Base-by-base conservation (phyloP, 805 yeast genomes). In the Saccharomycopsis babjevae region DNA sequence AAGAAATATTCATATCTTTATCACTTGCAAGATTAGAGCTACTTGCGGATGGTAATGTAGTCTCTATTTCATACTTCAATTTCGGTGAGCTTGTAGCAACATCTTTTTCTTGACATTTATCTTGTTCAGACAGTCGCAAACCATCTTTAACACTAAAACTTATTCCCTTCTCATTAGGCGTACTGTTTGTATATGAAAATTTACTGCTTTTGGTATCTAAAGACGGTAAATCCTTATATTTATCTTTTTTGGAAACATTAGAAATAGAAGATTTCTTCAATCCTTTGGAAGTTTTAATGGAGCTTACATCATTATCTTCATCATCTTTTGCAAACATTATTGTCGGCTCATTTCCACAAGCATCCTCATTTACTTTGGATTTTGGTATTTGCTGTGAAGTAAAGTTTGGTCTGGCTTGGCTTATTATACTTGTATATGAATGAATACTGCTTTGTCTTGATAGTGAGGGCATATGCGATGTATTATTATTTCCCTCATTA, bases 311-410 rank as follows among this genome's bases (percentile, higher is more conserved):
- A n/a, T 15, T 59, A 50, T 38, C 54, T 7, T 54, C 62, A n/a
- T 62, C 57, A 40, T 71, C 73, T 34, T 67, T 76, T 0, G 84
- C 79, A 64, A 87, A 79, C 69, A 77, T 74, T 43, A 84, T 83
- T 0, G 90, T 80, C 0, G 89, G 89, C 64, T 83, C 81, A 64
- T 80, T 81, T 10, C 88, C 91, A 22, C 80, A 81, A 0, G 86
- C 89, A 63, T 85, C 86, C 61, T 85, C 89, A 56, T 84, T 73
- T 0, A 87, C 78, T 63, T 79, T 83, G 0, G 93, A 82, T 63
- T 82, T 79, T 0, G 94, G 94, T 57, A 87, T 77, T 57, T 86
- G 84, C 52, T 83, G 85, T 1, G 93, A 86, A 40, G 88, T 82
- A 66, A 88, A 85, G 55, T 82, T 82, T 0, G 91, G 89, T 56